phyloP scores from a whole-genome alignment of 441 rosid species.

The Mallotus repandus region DNA sequence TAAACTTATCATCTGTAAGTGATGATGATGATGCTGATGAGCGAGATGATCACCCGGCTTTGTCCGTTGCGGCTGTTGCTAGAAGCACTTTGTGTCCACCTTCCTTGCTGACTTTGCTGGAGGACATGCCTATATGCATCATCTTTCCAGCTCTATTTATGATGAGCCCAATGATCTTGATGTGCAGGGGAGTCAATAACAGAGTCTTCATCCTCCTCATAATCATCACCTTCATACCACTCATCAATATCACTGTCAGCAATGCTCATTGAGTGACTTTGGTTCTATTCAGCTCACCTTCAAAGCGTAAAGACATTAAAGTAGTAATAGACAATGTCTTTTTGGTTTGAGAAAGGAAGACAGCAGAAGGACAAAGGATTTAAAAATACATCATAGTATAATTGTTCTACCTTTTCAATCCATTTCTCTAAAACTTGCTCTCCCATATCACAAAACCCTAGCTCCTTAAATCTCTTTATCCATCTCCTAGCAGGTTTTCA shows the following conservation, averaged over 20 bases:
- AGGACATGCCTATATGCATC: conserved; percentile 40
- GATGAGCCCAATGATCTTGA: conserved; percentile 15
- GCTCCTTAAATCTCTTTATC: conserved; percentile 33
- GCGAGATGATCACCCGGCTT: conserved; percentile 51
- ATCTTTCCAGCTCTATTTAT: conserved; percentile 10
- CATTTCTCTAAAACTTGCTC: conserved; percentile 46
- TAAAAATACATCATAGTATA: conserved; percentile 40
- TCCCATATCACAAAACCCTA: conserved; percentile 52
- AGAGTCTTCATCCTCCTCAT: conserved; percentile 39
- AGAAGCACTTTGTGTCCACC: conserved; percentile 89
- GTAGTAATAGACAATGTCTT: conserved; percentile 45
- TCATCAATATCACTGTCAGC: conserved; percentile 76
- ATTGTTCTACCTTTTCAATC: conserved; percentile 39
- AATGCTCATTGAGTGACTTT: conserved; percentile 35
- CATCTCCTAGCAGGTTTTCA: conserved; percentile 25
- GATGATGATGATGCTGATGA: conserved; percentile 62
- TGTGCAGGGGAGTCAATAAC: conserved; percentile 42
- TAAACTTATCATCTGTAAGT: conserved; percentile 66
- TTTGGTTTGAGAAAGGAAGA: conserved; percentile 39
- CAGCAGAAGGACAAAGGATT: conserved; percentile 37
- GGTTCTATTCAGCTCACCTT: conserved; percentile 44
- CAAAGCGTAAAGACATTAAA: conserved; percentile 49
- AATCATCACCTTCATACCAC: conserved; percentile 40
- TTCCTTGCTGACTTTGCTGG: conserved; percentile 86
- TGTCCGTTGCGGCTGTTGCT: conserved; percentile 80